Percentiles rank a stretch among this genome's conserved stretches.
Conservation (phyloP, 108 stramenopile genomes). For the Conticribra weissflogii region DNA sequence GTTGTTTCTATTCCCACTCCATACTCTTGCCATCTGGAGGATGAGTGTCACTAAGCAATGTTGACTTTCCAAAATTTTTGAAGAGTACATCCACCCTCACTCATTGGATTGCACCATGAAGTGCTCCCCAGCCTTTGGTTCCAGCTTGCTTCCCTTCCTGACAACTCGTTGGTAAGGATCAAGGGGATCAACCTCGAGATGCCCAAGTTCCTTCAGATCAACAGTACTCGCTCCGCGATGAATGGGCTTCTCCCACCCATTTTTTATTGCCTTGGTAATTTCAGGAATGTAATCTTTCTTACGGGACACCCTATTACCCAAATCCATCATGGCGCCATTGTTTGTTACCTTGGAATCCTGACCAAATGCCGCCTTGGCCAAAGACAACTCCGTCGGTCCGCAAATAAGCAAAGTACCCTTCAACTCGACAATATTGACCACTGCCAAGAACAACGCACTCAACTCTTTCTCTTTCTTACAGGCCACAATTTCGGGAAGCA, state of each 20-base stretch:
- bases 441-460: constrained; percentile 54
- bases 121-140: background rate
- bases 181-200: constrained; percentile 56
- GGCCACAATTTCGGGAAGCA: constrained; percentile 63
- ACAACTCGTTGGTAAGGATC: constrained; percentile 55
- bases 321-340: constrained; percentile 49
- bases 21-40: no score
- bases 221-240: constrained; percentile 32
- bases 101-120: no score
- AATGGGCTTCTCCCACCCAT: constrained; percentile 51
- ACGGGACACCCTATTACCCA: constrained; percentile 54
- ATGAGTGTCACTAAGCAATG: no score
- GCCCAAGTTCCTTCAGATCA: constrained; percentile 35
- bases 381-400: constrained; percentile 50
- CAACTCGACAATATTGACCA: constrained; percentile 70
- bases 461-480: constrained; percentile 61
- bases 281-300: constrained; percentile 73
- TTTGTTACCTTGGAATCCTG: constrained; percentile 28
- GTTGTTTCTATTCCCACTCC: no score
- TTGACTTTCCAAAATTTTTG: no score
- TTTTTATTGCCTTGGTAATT: constrained; percentile 50
- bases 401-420: constrained; percentile 58
- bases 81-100: no score
- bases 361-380: constrained; percentile 54
- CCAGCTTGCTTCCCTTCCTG: constrained; percentile 22